Conservation (phyloP, 139 green algal species). For the Zygnema cylindricum region DNA sequence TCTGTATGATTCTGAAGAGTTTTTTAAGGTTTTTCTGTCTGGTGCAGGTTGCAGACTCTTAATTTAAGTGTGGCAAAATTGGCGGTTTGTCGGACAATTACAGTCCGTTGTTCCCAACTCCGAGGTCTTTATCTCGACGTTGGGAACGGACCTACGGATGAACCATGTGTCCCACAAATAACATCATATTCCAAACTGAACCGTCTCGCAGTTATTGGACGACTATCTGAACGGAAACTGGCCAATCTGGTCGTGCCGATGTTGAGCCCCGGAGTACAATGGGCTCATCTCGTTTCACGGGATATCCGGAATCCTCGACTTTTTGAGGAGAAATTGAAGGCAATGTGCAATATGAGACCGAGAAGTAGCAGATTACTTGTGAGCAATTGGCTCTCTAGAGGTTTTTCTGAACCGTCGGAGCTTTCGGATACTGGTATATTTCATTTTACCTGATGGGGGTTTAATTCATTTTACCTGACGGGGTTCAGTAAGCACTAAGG, state of each 20-base stretch:
- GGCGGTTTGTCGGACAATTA: not conserved
- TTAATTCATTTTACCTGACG: too few species aligned
- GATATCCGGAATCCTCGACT: not conserved
- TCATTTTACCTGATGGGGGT: not conserved
- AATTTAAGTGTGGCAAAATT: not conserved
- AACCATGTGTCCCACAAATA: not conserved
- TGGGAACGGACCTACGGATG: not conserved
- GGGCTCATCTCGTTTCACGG: not conserved
- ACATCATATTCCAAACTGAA: not conserved
- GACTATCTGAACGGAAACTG: not conserved
- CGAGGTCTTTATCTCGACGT: not conserved
- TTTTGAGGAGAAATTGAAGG: not conserved
- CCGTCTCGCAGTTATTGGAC: not conserved
- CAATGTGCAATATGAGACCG: not conserved
- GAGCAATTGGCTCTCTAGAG: not conserved
- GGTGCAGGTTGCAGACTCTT: not conserved
- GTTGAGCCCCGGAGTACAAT: not conserved
- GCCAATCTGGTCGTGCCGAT: not conserved
- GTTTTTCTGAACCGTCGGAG: not conserved
- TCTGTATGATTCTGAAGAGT: too few species aligned
- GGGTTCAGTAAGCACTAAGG: too few species aligned
- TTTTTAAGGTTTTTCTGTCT: too few species aligned
- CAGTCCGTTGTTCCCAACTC: not conserved
- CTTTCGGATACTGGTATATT: not conserved
- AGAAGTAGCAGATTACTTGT: not conserved